Percentiles rank a stretch among this genome's conserved stretches.
Conservation (phyloP, 805 yeast genomes). For the Metschnikowia matae region DNA sequence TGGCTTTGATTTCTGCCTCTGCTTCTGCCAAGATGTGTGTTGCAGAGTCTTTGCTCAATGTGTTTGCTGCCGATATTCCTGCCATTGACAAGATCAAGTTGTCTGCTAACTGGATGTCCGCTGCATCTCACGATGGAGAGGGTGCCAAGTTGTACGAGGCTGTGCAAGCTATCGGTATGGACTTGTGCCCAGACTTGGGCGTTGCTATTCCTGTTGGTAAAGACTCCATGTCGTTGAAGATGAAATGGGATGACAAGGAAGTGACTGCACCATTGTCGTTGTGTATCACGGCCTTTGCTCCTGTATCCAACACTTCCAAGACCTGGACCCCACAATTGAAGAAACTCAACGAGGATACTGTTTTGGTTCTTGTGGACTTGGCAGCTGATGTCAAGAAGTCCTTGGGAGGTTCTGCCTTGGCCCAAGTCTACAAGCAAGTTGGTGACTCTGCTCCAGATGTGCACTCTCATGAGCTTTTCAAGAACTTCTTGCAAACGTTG, state of each 20-base stretch:
- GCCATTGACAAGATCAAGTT: constrained; percentile 71
- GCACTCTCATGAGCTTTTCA: constrained; percentile 58
- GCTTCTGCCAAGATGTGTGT: constrained; percentile 95
- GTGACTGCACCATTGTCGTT: constrained; percentile 95
- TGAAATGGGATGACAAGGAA: constrained; percentile 92
- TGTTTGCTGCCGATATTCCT: constrained; percentile 85
- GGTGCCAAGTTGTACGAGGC: constrained; percentile 95
- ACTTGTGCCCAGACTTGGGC: constrained; percentile 89
- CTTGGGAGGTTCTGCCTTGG: constrained; percentile 90
- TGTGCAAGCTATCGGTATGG: constrained; percentile 92
- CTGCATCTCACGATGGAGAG: constrained; percentile 92
- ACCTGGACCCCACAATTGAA: constrained; percentile 94
- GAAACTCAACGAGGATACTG: constrained; percentile 47
- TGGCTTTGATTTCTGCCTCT: constrained; percentile 82
- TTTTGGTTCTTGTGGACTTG: constrained; percentile 76
- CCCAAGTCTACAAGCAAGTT: constrained; percentile 87
- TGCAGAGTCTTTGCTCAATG: constrained; percentile 87
- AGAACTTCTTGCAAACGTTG: constrained; percentile 65
- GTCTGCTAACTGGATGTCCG: constrained; percentile 99
- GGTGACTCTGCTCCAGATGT: constrained; percentile 85
- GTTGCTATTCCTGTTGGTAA: constrained; percentile 96
- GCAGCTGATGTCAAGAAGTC: constrained; percentile 51
- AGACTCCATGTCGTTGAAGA: constrained; percentile 98
- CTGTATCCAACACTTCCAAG: constrained; percentile 75
- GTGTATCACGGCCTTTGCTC: constrained; percentile 86